Base-by-base conservation (phyloP, 495 filamentous ascomycete genomes). In the Talaromyces ruber region DNA sequence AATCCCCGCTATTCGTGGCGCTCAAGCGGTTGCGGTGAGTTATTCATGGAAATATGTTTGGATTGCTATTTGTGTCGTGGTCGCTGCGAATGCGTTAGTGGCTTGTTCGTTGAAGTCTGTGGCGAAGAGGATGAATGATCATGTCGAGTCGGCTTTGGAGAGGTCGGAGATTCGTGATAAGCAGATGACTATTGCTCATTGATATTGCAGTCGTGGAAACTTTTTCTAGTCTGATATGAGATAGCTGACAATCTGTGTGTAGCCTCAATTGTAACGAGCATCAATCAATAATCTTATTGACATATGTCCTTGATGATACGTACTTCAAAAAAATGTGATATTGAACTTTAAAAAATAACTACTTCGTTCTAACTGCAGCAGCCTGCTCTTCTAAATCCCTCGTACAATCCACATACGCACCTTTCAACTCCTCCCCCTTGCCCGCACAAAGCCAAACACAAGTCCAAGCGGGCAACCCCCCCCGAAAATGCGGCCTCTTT, bases 81-180 rank as follows among this genome's bases (percentile, higher is more conserved):
- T 57, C 21, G 54, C 54, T n/a, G 24, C 12, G n/a, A 57, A 57
- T 57, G 54, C 54, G 8, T 21, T 57, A 4, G 54, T 57, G 25
- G 54, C 54, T 57, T 57, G 26, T 57, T 57, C 54, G 12, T 57
- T 57, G 26, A 28, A 57, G 29, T 21, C 54, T 29, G 54, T 57
- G 25, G 54, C 26, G 54, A 57, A 57, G 54, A 57, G 29, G 25
- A 57, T 57, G 54, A 57, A 57, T 57, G 54, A 57, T 32, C 54
- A 57, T 34, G 54, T 57, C 18, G 54, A 57, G 18, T 57, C 54
- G 8, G 22, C 54, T 29, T 57, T 57, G 29, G 54, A 57, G 24
- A 57, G 29, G 29, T 57, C 54, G 3, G 54, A 34, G 25, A 32
- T 57, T 57, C 54, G 54, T 28, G 54, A 57, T 57, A 57, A 57